Conservation (phyloP, 2,329 filamentous ascomycete species). For the Colletotrichum aenigma region DNA sequence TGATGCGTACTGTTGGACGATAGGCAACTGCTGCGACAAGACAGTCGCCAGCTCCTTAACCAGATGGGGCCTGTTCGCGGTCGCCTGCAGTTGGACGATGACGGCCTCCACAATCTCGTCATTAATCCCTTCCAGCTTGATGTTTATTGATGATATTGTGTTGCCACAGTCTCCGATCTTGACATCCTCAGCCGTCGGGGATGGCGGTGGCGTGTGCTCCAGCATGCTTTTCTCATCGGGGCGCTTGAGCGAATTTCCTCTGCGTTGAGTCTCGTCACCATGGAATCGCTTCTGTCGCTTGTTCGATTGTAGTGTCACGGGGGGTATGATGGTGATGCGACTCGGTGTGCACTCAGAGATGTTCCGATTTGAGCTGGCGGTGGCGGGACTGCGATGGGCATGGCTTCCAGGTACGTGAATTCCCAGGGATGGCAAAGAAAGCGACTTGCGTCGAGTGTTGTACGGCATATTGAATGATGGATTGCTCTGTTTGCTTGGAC, state of each 20-base stretch:
- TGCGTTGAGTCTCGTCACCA: slow-evolving; percentile 40
- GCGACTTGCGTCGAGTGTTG: slow-evolving; percentile 94
- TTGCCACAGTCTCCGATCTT: not conserved
- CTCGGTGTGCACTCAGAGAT: slow-evolving; percentile 24
- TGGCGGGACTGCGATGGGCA: slow-evolving; percentile 60
- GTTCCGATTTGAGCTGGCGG: slow-evolving; percentile 36
- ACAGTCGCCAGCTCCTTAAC: slow-evolving; percentile 91
- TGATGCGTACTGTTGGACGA: slow-evolving; percentile 85
- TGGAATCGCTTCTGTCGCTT: slow-evolving; percentile 85
- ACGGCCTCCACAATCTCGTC: slow-evolving; percentile 95
- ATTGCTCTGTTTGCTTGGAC: not conserved
- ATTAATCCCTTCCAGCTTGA: slow-evolving; percentile 80
- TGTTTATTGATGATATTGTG: not conserved
- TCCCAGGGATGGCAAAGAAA: slow-evolving; percentile 90
- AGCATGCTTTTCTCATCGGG: slow-evolving; percentile 46
- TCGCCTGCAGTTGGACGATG: slow-evolving; percentile 85
- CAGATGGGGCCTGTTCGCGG: slow-evolving; percentile 89
- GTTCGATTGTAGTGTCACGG: slow-evolving; percentile 43
- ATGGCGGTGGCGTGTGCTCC: slow-evolving; percentile 72
- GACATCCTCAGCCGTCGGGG: slow-evolving; percentile 26
- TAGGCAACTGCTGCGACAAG: slow-evolving; percentile 75
- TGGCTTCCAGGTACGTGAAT: slow-evolving; percentile 80
- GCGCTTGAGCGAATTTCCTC: not conserved
- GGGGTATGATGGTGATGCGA: not conserved
- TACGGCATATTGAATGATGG: slow-evolving; percentile 72